Base-by-base conservation (phyloP, 805 yeast species). In the Pichia paraexigua region DNA sequence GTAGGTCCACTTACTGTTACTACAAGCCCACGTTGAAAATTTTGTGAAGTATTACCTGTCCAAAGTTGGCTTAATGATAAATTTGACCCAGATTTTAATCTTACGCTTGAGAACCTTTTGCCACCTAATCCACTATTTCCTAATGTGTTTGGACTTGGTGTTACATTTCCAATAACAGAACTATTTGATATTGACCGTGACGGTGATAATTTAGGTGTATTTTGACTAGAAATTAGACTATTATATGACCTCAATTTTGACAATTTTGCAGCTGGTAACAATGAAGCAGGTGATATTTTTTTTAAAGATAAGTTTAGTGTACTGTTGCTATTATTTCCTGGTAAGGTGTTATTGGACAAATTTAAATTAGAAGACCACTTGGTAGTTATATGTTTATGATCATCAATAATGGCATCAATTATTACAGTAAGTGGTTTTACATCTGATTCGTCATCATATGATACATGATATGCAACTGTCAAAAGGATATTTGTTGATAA, bases 1-100 rank as follows among this genome's bases (percentile, higher is more conserved):
- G 84, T 76, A 12, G 79, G 77, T 0, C 95, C 94, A 6, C 76
- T 70, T 52, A 86, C 79, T 3, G 84, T 76, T 15, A 85, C 69
- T 13, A 51, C 53, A 4, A 51, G 28, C 1, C 53, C 53, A 17
- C 53, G 45, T 41, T 47, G 51, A 22, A 52, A 48, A 17, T 49
- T 47, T 41, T 51, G 53, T 20, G 63, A 48, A 9, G 60, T 50
- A 25, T 45, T 51, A 1, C 47, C 53, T 5, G 51, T 32, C 53
- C 53, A 51, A 27, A 51, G 37, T 7, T 55, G 47, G 30, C 52
- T 51, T 13, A 58, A 47, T 3, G 68, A 59, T 6, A 53, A 24
- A 35, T 55, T 47, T 1, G 67, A 62, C 17, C 56, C 58, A 3
- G 65, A 60, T 43, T 53, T 56, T 18, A 55, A 21, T 42, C 54